Evolutionary conservation across 805 yeast species (phyloP).

Genomic region (Yamadazyma philogaea): DNA sequence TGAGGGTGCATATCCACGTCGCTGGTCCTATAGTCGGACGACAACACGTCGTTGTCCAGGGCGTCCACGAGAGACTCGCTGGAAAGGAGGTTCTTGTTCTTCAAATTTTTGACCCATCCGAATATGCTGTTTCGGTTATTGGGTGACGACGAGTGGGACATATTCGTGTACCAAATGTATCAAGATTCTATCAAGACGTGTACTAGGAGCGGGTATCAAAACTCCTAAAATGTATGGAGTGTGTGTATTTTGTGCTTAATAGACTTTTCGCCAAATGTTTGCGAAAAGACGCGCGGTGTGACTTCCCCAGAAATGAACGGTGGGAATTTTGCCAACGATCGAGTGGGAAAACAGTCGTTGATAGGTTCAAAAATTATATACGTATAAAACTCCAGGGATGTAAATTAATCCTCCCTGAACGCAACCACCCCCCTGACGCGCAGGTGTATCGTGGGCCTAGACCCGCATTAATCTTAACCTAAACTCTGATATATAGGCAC

Average conservation of each 20-base stretch:
- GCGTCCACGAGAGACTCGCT: constrained; percentile 39
- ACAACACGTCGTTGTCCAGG: constrained; percentile 14
- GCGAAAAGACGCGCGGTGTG: constrained; percentile 5
- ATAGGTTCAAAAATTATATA: background rate
- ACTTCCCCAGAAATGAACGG: background rate
- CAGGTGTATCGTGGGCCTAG: background rate
- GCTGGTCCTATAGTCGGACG: constrained; percentile 9
- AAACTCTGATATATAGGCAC: background rate
- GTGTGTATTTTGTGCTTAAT: background rate
- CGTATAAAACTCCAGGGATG: background rate
- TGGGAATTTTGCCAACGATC: background rate
- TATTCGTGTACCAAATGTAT: constrained; percentile 9
- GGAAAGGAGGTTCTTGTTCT: constrained; percentile 33
- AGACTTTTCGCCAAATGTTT: constrained; percentile 8
- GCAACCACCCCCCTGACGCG: background rate
- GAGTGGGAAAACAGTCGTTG: background rate
- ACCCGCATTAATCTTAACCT: background rate
- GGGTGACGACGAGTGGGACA: constrained; percentile 40
- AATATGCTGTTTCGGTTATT: constrained; percentile 37
- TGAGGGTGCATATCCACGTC: constrained; percentile 11
- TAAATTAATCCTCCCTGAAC: background rate
- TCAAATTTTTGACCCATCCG: constrained; percentile 46
- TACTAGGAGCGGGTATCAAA: background rate
- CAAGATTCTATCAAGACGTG: background rate
- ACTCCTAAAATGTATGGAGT: background rate